Evolutionary conservation across 139 green algal genomes (phyloP), one percentile per base, ranked within the genome.

Genomic region (Desmodesmus armatus): DNA sequence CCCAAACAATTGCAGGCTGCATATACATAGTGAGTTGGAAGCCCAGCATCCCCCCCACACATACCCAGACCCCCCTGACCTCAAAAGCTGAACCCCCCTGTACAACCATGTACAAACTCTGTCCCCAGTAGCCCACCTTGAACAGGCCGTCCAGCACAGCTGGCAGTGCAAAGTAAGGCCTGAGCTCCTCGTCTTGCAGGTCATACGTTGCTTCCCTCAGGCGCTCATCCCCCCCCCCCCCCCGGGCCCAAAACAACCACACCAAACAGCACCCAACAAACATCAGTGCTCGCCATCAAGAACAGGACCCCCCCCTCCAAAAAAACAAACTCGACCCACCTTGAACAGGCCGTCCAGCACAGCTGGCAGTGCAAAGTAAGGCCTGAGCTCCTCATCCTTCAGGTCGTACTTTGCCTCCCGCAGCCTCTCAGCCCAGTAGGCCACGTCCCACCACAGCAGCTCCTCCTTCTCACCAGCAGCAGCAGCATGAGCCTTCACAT

Each of bases 91-190:
- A n/a, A n/a, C n/a, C n/a, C n/a, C n/a, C n/a, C n/a, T n/a, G n/a
- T n/a, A n/a, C n/a, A n/a, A n/a, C n/a, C n/a, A n/a, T n/a, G n/a
- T n/a, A n/a, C n/a, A 44, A 63, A 23, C 27, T 37, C 5, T 27
- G 29, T n/a, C n/a, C n/a, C n/a, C n/a, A n/a, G 19, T 3, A 6
- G 31, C 63, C 33, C 69, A 93, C 87, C 80, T 89, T 67, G 83
- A 97, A 98, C 25, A 98, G 89, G 29, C 96, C 96, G 11, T 97
- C 84, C 74, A 99, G 88, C 49, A 99, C 96, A 47, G 88, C 92
- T n/a, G 95, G 95, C 69, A 99, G 91, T 0, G 95, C 82, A 85
- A 99, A 99, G 91, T 98, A 99, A 3, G 96, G 97, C 3, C 96
- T 91, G 78, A 98, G 92, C 87, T 96, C 89, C 93, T 99, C 96